Base-by-base conservation (phyloP, 495 filamentous ascomycete genomes). In the Aspergillus coremiiformis region DNA sequence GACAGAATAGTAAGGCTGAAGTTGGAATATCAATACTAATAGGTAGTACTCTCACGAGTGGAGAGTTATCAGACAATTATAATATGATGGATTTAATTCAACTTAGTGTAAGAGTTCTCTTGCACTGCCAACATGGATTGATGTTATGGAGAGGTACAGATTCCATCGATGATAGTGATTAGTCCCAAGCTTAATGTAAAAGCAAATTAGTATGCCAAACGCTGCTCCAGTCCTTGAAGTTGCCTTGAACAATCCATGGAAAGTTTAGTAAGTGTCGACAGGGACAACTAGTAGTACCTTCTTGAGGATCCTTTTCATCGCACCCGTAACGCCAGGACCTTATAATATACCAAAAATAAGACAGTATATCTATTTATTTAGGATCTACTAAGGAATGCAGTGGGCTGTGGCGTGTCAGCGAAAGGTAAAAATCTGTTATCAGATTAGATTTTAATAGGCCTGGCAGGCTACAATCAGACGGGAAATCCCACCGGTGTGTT, bases 221-320 rank as follows among this genome's bases (percentile, higher is more conserved):
- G 68, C 60, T 17, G 72, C 70, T 2, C 63, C 70, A 0, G 74
- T 74, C 9, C 71, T 72, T n/a, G n/a, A 67, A 74, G 47, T 70
- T 71, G 33, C 70, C 61, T 7, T 74, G 56, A 19, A 57, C 49
- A 70, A 76, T 76, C 39, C 67, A 64, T 4, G 75, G 52, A 12
- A 75, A n/a, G n/a, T n/a, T n/a, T n/a, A n/a, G n/a, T n/a, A n/a
- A n/a, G n/a, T n/a, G n/a, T n/a, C n/a, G n/a, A n/a, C n/a, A n/a
- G n/a, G n/a, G n/a, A n/a, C n/a, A n/a, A n/a, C n/a, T n/a, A n/a
- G n/a, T n/a, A n/a, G n/a, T 60, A 71, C 71, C 66, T 73, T 71
- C 47, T 73, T 73, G 2, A 75, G 63, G 7, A 69, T 73, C 39
- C 60, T 75, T 39, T 75, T 73, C 71, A 75, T 75, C 2, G 71